These are phyloP conservation scores for Nasturtium officinale DNA, from an alignment of 345 rosid species.

Conservation along the genomic window DNA sequence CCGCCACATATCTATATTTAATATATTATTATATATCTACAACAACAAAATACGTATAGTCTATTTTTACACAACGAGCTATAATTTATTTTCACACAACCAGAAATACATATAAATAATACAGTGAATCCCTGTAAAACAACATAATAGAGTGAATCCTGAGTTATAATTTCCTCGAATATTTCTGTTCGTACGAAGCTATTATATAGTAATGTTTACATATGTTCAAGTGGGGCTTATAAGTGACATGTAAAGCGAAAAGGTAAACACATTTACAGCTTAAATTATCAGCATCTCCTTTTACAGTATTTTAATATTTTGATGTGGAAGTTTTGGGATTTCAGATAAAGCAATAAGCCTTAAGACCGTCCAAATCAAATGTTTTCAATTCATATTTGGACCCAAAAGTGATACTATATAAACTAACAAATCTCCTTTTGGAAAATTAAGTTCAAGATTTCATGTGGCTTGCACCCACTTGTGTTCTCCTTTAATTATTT, in stretches of 20 bases:
- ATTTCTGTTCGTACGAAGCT: background rate
- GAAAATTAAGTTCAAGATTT: background rate
- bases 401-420: constrained; percentile 7
- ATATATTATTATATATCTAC: too few species aligned
- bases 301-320: constrained; percentile 19
- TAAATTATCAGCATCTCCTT: constrained; percentile 1
- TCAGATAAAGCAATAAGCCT: background rate
- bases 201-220: background rate
- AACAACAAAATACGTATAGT: too few species aligned
- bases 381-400: background rate
- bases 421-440: constrained; percentile 25
- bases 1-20: background rate
- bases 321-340: constrained; percentile 2
- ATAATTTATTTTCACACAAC: too few species aligned
- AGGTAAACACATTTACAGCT: constrained; percentile 31
- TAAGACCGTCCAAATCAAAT: constrained; percentile 31
- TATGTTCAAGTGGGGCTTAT: background rate
- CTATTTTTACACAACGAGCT: too few species aligned
- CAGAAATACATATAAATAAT: too few species aligned
- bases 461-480: constrained; percentile 31
- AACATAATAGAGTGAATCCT: background rate
- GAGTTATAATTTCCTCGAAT: background rate
- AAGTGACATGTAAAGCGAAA: constrained; percentile 33
- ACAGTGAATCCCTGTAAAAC: too few species aligned
- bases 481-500: constrained; percentile 9